These are phyloP conservation scores for Rhodotorula babjevae DNA, from an alignment of 768 basidiomycete species.

Conservation along the genomic window DNA sequence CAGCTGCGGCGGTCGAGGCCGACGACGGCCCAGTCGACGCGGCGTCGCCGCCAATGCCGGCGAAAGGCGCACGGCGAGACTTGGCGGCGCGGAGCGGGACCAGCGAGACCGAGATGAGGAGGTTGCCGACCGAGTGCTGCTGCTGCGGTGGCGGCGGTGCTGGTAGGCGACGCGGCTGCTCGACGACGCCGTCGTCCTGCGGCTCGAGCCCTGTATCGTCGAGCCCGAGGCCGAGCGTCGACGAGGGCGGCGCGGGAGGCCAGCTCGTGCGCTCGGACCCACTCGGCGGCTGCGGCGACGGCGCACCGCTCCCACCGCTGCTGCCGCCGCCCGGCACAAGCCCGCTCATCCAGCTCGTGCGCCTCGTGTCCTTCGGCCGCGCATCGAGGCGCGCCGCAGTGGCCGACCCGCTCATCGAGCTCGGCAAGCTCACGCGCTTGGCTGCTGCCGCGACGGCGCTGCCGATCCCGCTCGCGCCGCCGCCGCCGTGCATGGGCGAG, in stretches of 20 bases:
- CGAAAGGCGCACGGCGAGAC: not conserved
- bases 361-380: not conserved
- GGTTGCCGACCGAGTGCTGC: not conserved
- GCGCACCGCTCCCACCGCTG: not conserved
- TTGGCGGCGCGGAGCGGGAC: conserved; percentile 26
- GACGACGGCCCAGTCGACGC: no score
- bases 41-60: no score
- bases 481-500: not conserved
- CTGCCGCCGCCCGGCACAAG: not conserved
- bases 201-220: not conserved
- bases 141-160: not conserved
- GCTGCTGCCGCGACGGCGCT: no score
- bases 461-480: no score
- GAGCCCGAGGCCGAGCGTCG: conserved; percentile 11
- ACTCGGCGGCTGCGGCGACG: not conserved
- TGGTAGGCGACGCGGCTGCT: not conserved
- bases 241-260: not conserved
- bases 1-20: no score
- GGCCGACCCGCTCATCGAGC: not conserved
- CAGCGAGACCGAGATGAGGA: conserved; percentile 29
- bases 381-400: not conserved
- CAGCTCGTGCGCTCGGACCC: conserved; percentile 9
- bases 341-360: conserved; percentile 27
- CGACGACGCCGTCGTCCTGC: not conserved
- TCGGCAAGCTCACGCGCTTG: not conserved